Conservation (phyloP, 2,329 filamentous ascomycete genomes). For the Cercospora sp. region DNA sequence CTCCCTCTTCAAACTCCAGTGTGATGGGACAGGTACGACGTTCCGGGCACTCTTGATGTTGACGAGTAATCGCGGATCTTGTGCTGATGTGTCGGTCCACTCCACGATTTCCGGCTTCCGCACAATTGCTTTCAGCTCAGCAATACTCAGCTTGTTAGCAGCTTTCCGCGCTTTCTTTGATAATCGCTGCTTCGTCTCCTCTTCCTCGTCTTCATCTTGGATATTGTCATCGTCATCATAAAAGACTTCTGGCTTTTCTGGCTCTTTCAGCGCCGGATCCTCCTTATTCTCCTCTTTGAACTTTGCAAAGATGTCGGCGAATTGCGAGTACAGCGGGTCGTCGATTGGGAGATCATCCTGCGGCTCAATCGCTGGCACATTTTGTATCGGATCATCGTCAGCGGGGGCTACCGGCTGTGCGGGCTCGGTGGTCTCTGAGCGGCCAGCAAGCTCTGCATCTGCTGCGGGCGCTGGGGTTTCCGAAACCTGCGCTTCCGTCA, state of each 20-base stretch:
- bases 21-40: conserved; percentile 87
- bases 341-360: conserved; percentile 34
- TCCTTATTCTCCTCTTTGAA: conserved; percentile 64
- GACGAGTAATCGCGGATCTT: conserved; percentile 83
- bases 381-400: conserved; percentile 33
- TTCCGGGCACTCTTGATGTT: conserved; percentile 95
- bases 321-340: conserved; percentile 79
- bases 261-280: conserved; percentile 60
- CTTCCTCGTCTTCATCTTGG: conserved; percentile 75
- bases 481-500: conserved; percentile 6
- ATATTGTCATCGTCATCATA: conserved; percentile 85
- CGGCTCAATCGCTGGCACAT: conserved; percentile 29
- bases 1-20: conserved; percentile 96
- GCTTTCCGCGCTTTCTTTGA: conserved; percentile 96
- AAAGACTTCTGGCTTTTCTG: conserved; percentile 80
- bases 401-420: conserved; percentile 32
- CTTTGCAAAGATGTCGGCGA: conserved; percentile 76
- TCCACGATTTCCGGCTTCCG: conserved; percentile 91
- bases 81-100: conserved; percentile 92
- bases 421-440: conserved; percentile 33
- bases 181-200: conserved; percentile 64
- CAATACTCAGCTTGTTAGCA: conserved; percentile 88
- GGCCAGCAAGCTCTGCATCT: conserved; percentile 39
- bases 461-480: conserved; percentile 18
- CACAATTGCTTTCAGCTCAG: conserved; percentile 90